These are phyloP conservation scores for Colletotrichum shisoi DNA, from an alignment of 2,329 filamentous ascomycete genomes.

Conservation along the genomic window DNA sequence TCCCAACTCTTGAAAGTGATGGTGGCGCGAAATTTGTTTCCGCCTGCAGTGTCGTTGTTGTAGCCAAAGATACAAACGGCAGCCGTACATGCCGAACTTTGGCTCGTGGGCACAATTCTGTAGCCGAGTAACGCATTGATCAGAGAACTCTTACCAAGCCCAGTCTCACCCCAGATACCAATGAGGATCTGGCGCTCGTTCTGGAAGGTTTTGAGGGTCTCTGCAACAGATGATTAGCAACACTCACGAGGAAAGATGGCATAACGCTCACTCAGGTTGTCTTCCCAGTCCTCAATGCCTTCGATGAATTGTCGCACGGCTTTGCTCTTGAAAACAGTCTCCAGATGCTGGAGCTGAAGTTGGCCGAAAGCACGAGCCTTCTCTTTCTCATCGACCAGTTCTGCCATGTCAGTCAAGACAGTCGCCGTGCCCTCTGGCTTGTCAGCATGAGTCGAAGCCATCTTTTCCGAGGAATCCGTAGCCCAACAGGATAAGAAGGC, in stretches of 20 bases:
- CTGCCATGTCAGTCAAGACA: no score
- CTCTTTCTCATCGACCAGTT: no score
- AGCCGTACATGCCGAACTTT: slow-evolving; percentile 40
- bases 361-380: no score
- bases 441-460: no score
- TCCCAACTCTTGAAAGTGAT: slow-evolving; percentile 37
- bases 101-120: slow-evolving; percentile 34
- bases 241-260: neutral
- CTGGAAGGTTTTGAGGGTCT: neutral
- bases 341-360: no score
- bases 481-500: no score
- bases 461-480: no score
- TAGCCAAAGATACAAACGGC: slow-evolving; percentile 38
- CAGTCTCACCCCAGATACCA: slow-evolving; percentile 37
- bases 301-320: neutral
- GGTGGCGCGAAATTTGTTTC: slow-evolving; percentile 4
- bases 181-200: slow-evolving; percentile 17
- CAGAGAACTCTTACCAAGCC: slow-evolving; percentile 38
- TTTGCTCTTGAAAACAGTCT: no score
- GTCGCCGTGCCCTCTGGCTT: no score
- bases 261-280: neutral
- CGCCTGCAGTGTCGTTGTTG: neutral
- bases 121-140: slow-evolving; percentile 35
- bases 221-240: neutral
- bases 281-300: neutral